Evolutionary conservation across 179 eudicot genomes (phyloP), one percentile per base, ranked within the genome.

Genomic region (Monotropa hypopitys): DNA sequence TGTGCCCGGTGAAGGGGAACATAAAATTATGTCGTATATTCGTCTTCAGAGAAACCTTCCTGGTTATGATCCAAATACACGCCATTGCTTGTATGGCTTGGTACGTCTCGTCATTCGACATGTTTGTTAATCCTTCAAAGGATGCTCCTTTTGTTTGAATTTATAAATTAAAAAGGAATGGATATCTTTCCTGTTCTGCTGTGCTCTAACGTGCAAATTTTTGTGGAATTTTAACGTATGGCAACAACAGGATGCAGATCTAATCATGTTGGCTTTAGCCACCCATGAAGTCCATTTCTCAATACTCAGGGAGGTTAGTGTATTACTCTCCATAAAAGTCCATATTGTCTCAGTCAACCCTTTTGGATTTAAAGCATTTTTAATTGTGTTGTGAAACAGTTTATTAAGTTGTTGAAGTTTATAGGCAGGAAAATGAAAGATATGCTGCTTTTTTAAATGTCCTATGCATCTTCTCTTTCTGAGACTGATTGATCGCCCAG

Each of bases 1-100:
- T 69, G 92, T 87, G 76, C 95, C 95, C 18, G 97, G 95, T 32
- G 97, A 92, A 81, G 95, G 97, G 12, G 97, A 92, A 43, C 95
- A 92, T 59, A 92, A 92, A 53, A 87, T 92, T 3, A 86, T 89
- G 89, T 88, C 91, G 0, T 90, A 84, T 23, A 83, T 90, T 23
- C 84, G 93, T 26, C 73, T 45, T 13, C 88, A 88, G 66, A 83
- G 95, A 26, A 70, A 76, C 21, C 80, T 73, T 46, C 81, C 87
- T 0, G 95, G 78, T 30, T 90, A 86, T 70, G 83, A 90, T 56
- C 90, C 90, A 0, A 85, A 90, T 68, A 90, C 92, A 1, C 81
- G 90, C 43, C 95, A 90, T 35, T 89, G 91, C 66, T 79, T 92
- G 0, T 86, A 90, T 74, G 97, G 97, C 38, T 72, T 89, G 90